A percentile compares a stretch with the other conserved stretches of the same genome.
These are phyloP conservation scores for Magnusiomyces magnusii DNA, from an alignment of 1,139 yeast species.

Conservation along the genomic window DNA sequence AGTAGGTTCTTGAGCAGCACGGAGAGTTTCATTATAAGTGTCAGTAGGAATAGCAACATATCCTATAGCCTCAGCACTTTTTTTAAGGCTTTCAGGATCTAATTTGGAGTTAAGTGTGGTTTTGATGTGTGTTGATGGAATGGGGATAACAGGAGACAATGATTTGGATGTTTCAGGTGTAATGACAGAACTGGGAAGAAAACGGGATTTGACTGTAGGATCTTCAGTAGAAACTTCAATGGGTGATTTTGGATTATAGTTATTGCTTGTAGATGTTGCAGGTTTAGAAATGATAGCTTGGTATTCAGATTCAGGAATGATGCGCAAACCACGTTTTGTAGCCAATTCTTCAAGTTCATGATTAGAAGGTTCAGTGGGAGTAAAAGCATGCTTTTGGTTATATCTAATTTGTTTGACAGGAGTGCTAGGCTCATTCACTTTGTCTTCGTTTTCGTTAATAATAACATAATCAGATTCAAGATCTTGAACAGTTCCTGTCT, in stretches of 20 bases:
- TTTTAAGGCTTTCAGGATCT: conserved; percentile 6
- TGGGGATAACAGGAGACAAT: conserved; percentile 1
- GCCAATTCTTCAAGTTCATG: conserved; percentile 29
- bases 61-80: conserved; percentile 9
- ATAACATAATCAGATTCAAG: neutral
- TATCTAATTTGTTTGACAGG: neutral
- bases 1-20: conserved; percentile 17
- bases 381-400: neutral
- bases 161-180: neutral
- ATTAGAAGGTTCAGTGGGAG: conserved; percentile 21
- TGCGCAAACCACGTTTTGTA: conserved; percentile 26
- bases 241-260: neutral
- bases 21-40: conserved; percentile 15
- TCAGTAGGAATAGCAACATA: conserved; percentile 8
- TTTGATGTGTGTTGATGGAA: neutral
- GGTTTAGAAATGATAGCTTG: conserved; percentile 12
- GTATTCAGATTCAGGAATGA: conserved; percentile 27
- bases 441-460: neutral
- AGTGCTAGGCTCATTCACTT: neutral
- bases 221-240: neutral
- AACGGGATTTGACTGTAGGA: neutral
- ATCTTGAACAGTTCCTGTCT: neutral
- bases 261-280: neutral
- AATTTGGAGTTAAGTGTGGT: neutral
- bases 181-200: neutral